Conservation (phyloP, 768 basidiomycete species). For the Clitopilus passeckerianus region DNA sequence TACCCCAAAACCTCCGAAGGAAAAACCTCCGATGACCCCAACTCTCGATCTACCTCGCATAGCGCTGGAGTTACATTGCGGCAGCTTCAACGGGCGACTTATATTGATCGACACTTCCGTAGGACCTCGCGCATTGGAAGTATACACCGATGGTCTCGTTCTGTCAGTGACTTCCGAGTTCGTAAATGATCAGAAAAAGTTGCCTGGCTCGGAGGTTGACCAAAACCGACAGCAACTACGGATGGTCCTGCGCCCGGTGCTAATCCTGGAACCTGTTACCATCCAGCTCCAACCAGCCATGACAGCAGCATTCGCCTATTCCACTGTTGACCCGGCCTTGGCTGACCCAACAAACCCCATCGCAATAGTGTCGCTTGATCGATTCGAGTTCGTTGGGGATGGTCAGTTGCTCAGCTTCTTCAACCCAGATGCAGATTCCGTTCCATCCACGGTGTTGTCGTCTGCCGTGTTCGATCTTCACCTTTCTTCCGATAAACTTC, state of each 20-base stretch:
- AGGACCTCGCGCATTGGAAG: constrained; percentile 48
- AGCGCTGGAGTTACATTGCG: constrained; percentile 41
- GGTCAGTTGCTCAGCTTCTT: constrained; percentile 47
- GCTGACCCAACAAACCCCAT: constrained; percentile 40
- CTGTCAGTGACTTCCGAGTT: constrained; percentile 40
- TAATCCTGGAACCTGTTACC: constrained; percentile 47
- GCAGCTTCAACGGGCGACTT: constrained; percentile 44
- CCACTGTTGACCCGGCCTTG: not conserved
- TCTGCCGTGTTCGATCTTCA: constrained; percentile 43
- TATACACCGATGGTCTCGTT: constrained; percentile 50
- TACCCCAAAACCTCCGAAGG: constrained; percentile 8
- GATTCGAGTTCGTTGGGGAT: constrained; percentile 40
- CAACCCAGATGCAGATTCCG: constrained; percentile 35
- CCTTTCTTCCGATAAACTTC: constrained; percentile 51
- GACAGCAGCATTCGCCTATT: not conserved
- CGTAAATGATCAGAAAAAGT: constrained; percentile 7
- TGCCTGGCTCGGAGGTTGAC: constrained; percentile 14
- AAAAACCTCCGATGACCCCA: constrained; percentile 13
- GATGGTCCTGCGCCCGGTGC: constrained; percentile 35
- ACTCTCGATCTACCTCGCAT: constrained; percentile 43
- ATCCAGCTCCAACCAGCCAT: constrained; percentile 39
- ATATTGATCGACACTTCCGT: constrained; percentile 39
- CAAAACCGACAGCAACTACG: constrained; percentile 38
- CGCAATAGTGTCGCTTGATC: constrained; percentile 51
- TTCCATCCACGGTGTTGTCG: constrained; percentile 35